Evolutionary conservation across 192 early-diverging fungal species (phyloP).

Genomic region (Entomortierella beljakovae): DNA sequence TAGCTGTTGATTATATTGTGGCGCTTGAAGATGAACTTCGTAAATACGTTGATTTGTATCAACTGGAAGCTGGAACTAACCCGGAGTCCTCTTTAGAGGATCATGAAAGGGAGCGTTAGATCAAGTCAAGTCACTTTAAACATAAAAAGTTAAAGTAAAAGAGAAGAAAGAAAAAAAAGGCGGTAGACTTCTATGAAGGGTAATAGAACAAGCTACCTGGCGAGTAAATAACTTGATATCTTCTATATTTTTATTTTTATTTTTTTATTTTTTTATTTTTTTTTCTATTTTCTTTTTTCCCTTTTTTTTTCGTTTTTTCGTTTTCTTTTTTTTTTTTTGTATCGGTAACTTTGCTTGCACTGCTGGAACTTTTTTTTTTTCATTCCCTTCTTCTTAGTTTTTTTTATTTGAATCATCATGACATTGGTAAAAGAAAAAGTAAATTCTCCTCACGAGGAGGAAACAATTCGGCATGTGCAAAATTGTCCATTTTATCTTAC

Average conservation of each 20-base stretch:
- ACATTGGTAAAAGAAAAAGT: too few relatives aligned
- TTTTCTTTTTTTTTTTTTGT: not conserved
- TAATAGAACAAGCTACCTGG: not conserved
- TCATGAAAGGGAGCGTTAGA: constrained; percentile 41
- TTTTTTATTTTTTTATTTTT: not conserved
- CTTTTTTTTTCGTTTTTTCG: not conserved
- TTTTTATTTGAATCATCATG: too few relatives aligned
- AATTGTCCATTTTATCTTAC: too few relatives aligned
- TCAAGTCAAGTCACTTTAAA: not conserved
- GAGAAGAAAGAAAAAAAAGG: not conserved
- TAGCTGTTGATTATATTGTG: constrained; percentile 42
- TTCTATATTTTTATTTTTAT: not conserved
- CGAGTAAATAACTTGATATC: not conserved
- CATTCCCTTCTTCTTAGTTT: not conserved
- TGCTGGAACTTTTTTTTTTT: not conserved
- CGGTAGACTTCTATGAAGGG: not conserved
- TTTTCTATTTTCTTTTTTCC: not conserved
- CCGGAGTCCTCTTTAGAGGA: constrained; percentile 43
- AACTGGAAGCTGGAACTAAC: constrained; percentile 30
- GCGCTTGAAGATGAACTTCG: constrained; percentile 42
- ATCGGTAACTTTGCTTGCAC: too few relatives aligned
- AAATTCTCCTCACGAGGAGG: too few relatives aligned
- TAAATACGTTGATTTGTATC: constrained; percentile 38
- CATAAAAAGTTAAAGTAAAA: not conserved
- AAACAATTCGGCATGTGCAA: too few relatives aligned